A percentile compares a stretch with the other conserved stretches of the same genome.
Conservation (phyloP, 805 yeast genomes). For the Monosporozyma yasuniensis region DNA sequence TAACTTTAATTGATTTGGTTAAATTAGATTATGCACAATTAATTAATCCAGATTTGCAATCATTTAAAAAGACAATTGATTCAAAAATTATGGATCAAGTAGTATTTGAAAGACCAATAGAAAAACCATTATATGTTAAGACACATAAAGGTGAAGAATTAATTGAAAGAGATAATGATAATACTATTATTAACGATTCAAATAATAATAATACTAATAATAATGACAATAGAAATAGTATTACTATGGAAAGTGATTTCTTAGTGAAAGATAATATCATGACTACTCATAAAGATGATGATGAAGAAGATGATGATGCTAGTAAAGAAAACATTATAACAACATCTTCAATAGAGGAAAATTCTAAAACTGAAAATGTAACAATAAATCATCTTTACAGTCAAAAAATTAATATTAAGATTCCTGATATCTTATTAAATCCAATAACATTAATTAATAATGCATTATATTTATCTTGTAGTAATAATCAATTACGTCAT, state of each 20-base stretch:
- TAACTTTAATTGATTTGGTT: slow-evolving; percentile 52
- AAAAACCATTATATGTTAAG: slow-evolving; percentile 57
- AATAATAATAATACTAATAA: slow-evolving; percentile 12
- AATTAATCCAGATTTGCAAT: slow-evolving; percentile 63
- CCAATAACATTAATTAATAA: neutral
- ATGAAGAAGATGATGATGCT: neutral
- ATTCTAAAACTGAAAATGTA: neutral
- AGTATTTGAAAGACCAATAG: slow-evolving; percentile 47
- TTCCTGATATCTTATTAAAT: neutral
- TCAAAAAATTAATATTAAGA: neutral
- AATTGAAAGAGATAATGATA: slow-evolving; percentile 43
- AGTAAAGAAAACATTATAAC: neutral
- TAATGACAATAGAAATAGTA: neutral
- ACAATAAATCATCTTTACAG: no score
- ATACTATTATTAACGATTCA: slow-evolving; percentile 3
- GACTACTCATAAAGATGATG: neutral
- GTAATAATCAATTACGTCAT: neutral
- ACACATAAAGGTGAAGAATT: slow-evolving; percentile 86
- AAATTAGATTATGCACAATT: slow-evolving; percentile 64
- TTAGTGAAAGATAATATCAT: neutral
- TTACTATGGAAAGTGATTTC: neutral
- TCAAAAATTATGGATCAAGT: slow-evolving; percentile 60
- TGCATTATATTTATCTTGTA: slow-evolving; percentile 1
- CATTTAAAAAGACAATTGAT: slow-evolving; percentile 61
- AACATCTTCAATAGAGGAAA: no score